phyloP scores from a whole-genome alignment of 2,329 filamentous ascomycete species.

The Fusarium caatingaense region DNA sequence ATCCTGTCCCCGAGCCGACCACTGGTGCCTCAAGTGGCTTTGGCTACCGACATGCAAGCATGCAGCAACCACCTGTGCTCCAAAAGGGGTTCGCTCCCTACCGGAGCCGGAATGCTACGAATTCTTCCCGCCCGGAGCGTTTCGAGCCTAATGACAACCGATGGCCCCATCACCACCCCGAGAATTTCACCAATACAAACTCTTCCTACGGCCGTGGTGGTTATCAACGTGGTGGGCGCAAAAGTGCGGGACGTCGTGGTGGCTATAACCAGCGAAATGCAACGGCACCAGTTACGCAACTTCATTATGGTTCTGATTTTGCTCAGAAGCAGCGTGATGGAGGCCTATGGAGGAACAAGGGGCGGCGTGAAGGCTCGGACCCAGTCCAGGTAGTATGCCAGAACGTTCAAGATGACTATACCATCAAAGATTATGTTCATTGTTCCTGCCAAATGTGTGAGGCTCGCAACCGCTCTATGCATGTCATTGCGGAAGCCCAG shows the following conservation, averaged over 20 bases:
- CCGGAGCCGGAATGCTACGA: conserved; percentile 13
- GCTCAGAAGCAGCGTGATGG: conserved; percentile 33
- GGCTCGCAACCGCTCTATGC: conserved; percentile 48
- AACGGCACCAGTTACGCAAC: conserved; percentile 31
- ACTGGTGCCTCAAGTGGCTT: neutral
- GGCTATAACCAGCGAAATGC: conserved; percentile 33
- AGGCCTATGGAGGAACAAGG: conserved; percentile 29
- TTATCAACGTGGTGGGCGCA: conserved; percentile 28
- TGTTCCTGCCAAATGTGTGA: conserved; percentile 49
- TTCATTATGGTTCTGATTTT: conserved; percentile 2
- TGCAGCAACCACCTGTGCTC: conserved; percentile 4
- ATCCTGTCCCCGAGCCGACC: conserved; percentile 3
- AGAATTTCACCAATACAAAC: conserved; percentile 14
- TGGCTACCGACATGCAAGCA: conserved; percentile 11
- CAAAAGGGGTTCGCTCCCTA: conserved; percentile 9
- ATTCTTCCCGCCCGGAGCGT: conserved; percentile 16
- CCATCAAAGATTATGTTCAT: conserved; percentile 41
- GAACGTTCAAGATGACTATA: conserved; percentile 31
- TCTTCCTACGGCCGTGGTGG: conserved; percentile 18
- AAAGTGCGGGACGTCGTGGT: conserved; percentile 30
- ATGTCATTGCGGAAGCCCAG: conserved; percentile 37
- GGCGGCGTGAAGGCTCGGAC: conserved; percentile 31
- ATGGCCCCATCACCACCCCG: conserved; percentile 27
- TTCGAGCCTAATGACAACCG: conserved; percentile 15
- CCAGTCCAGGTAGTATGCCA: conserved; percentile 35